These are phyloP conservation scores for Suaeda aralocaspica DNA, from an alignment of 148 eudicot species.

Conservation along the genomic window DNA sequence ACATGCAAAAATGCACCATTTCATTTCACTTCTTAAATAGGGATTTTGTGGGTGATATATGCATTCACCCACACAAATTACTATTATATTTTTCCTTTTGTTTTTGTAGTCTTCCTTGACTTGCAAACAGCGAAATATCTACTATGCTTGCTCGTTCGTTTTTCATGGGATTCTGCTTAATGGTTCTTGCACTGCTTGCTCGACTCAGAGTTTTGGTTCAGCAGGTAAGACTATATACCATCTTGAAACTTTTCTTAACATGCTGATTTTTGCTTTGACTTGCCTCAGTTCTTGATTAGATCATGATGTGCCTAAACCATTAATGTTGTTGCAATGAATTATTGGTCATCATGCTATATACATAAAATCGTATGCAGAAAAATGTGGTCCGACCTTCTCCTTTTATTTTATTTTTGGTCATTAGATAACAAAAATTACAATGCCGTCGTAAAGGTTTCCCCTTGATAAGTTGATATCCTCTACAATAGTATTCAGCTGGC, in stretches of 20 bases:
- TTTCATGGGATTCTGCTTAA: constrained; percentile 76
- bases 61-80: not conserved
- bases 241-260: not conserved
- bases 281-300: not conserved
- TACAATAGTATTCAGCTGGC: not conserved
- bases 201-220: constrained; percentile 89
- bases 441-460: too few species aligned
- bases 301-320: not conserved
- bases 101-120: constrained; percentile 41
- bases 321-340: not conserved
- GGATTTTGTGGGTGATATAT: not conserved
- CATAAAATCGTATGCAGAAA: not conserved
- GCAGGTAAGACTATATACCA: constrained; percentile 52
- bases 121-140: constrained; percentile 61
- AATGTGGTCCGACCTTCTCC: not conserved
- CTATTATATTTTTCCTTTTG: not conserved
- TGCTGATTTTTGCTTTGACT: not conserved
- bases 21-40: not conserved
- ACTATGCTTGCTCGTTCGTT: constrained; percentile 81
- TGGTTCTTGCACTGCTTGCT: constrained; percentile 75
- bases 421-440: not conserved
- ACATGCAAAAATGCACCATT: not conserved
- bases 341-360: not conserved
- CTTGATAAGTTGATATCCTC: too few species aligned
- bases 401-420: not conserved